Percentiles rank a stretch among this genome's conserved stretches.
These are phyloP conservation scores for Hanseniaspora gamundiae DNA, from an alignment of 1,139 yeast species.

Conservation along the genomic window DNA sequence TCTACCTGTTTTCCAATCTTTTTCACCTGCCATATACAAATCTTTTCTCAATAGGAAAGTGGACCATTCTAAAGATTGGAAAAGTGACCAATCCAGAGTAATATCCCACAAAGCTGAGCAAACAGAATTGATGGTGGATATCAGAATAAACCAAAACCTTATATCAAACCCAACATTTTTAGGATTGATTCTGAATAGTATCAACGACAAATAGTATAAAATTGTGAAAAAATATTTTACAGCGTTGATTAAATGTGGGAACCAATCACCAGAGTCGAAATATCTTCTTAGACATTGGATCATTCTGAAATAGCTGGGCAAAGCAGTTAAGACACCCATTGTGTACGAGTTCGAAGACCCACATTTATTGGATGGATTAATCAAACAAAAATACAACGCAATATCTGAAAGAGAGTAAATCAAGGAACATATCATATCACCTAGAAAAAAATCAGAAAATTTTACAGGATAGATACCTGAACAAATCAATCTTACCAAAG, in stretches of 20 bases:
- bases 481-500: constrained; percentile 57
- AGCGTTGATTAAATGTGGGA: constrained; percentile 94
- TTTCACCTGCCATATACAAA: constrained; percentile 30
- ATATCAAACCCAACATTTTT: constrained; percentile 25
- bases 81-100: constrained; percentile 88
- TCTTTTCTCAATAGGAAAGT: constrained; percentile 49
- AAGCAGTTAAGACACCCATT: constrained; percentile 71
- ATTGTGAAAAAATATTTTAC: constrained; percentile 58
- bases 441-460: constrained; percentile 84
- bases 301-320: constrained; percentile 87
- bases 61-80: constrained; percentile 36
- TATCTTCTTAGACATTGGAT: constrained; percentile 86
- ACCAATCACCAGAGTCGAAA: constrained; percentile 88
- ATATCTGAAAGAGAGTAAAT: constrained; percentile 81
- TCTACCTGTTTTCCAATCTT: constrained; percentile 23
- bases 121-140: constrained; percentile 65
- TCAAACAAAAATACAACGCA: constrained; percentile 65
- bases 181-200: constrained; percentile 47
- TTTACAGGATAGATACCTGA: constrained; percentile 93
- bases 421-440: constrained; percentile 80
- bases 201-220: constrained; percentile 59
- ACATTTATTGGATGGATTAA: constrained; percentile 39
- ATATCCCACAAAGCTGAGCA: constrained; percentile 77
- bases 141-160: constrained; percentile 39
- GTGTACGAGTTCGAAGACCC: constrained; percentile 66